A percentile compares a stretch with the other conserved stretches of the same genome.
These are phyloP conservation scores for Solanum aculeatissimum DNA, from an alignment of 305 asterid genomes.

Conservation along the genomic window DNA sequence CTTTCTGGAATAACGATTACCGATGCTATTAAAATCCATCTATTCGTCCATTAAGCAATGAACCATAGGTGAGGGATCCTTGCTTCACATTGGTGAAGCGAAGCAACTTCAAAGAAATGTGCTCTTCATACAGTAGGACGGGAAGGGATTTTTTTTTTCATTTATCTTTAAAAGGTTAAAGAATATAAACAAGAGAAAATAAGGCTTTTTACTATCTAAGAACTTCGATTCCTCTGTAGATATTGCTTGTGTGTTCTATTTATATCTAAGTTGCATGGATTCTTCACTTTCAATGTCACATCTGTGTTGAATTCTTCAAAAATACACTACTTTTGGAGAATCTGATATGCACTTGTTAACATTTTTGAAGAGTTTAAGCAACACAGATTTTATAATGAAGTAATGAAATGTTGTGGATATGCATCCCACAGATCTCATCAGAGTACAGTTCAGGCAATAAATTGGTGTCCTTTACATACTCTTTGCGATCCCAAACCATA, in stretches of 20 bases:
- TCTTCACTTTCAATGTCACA: too few species aligned
- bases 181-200: not conserved
- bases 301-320: too few species aligned
- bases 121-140: not conserved
- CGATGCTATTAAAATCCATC: not conserved
- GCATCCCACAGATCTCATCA: not conserved
- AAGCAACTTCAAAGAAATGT: not conserved
- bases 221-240: not conserved
- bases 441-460: not conserved
- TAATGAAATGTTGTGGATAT: not conserved
- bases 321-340: too few species aligned
- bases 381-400: not conserved
- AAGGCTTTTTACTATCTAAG: not conserved
- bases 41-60: not conserved
- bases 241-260: not conserved
- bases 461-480: not conserved
- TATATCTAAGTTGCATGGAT: not conserved
- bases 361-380: too few species aligned
- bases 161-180: not conserved
- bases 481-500: not conserved
- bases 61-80: not conserved
- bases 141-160: not conserved
- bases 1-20: not conserved
- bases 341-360: too few species aligned
- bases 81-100: not conserved